A percentile compares a stretch with the other conserved stretches of the same genome.
Conservation (phyloP, 345 rosid species). For the Dipteronia dyeriana region DNA sequence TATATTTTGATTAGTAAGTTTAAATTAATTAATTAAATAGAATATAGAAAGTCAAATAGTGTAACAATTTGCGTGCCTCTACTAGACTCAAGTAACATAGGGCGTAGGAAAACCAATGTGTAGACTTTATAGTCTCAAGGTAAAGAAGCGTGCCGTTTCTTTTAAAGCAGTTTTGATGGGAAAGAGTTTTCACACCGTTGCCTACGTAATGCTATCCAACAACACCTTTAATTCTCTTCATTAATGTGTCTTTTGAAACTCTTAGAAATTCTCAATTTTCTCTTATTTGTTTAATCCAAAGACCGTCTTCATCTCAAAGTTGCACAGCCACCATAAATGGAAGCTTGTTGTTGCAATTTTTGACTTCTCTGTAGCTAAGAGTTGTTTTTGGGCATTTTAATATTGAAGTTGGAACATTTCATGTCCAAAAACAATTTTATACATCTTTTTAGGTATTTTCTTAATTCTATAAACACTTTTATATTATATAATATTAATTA, state of each 20-base stretch:
- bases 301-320: background rate
- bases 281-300: background rate
- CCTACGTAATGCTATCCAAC: background rate
- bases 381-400: background rate
- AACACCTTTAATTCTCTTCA: background rate
- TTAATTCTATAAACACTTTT: too few relatives aligned
- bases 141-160: too few relatives aligned
- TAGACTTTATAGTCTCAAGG: background rate
- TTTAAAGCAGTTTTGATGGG: too few relatives aligned
- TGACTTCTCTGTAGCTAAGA: background rate
- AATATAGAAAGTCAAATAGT: background rate
- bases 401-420: background rate
- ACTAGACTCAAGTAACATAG: background rate
- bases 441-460: too few relatives aligned
- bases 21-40: background rate
- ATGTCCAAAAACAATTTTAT: too few relatives aligned
- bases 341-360: background rate
- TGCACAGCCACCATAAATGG: background rate
- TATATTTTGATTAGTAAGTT: too few relatives aligned
- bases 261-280: background rate
- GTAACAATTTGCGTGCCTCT: background rate
- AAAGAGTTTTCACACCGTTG: background rate
- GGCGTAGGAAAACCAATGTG: background rate
- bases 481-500: too few relatives aligned
- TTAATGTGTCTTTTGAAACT: background rate